phyloP scores from a whole-genome alignment of 2,329 filamentous ascomycete species.

The Botrytis deweyae region DNA sequence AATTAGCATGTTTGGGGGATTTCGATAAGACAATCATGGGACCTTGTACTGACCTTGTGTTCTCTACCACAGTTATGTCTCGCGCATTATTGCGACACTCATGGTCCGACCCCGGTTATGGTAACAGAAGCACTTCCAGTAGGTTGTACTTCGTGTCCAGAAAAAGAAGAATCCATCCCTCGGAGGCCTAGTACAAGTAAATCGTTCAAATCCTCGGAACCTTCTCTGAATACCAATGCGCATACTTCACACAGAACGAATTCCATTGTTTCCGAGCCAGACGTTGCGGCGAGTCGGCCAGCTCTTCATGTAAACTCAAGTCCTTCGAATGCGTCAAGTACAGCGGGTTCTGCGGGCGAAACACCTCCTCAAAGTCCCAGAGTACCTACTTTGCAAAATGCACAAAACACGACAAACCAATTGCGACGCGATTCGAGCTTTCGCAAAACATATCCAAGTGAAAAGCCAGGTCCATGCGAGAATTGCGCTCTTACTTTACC shows the following conservation, averaged over 20 bases:
- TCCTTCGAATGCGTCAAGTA: conserved; percentile 31
- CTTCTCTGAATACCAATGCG: conserved; percentile 18
- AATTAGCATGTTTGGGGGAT: background rate
- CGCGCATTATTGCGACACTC: conserved; percentile 69
- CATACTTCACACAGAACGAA: conserved; percentile 24
- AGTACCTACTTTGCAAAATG: conserved; percentile 41
- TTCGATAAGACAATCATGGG: conserved; percentile 4
- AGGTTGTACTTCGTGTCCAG: conserved; percentile 59
- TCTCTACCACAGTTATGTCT: conserved; percentile 57
- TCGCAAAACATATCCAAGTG: conserved; percentile 62
- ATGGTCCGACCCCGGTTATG: conserved; percentile 68
- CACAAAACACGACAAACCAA: conserved; percentile 31
- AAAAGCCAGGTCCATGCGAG: conserved; percentile 63
- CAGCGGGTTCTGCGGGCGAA: conserved; percentile 49
- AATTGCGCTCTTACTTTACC: conserved; percentile 68
- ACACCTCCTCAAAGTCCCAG: conserved; percentile 60
- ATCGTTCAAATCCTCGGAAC: conserved; percentile 31
- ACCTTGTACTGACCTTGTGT: conserved; percentile 27
- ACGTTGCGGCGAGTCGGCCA: conserved; percentile 18
- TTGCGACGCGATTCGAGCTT: conserved; percentile 58
- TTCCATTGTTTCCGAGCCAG: conserved; percentile 27
- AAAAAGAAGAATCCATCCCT: conserved; percentile 42
- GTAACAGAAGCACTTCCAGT: conserved; percentile 66
- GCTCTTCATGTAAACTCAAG: conserved; percentile 1
- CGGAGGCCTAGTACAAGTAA: conserved; percentile 34